Base-by-base conservation (phyloP, 257 asterid species). In the Dorcoceras hygrometricum region DNA sequence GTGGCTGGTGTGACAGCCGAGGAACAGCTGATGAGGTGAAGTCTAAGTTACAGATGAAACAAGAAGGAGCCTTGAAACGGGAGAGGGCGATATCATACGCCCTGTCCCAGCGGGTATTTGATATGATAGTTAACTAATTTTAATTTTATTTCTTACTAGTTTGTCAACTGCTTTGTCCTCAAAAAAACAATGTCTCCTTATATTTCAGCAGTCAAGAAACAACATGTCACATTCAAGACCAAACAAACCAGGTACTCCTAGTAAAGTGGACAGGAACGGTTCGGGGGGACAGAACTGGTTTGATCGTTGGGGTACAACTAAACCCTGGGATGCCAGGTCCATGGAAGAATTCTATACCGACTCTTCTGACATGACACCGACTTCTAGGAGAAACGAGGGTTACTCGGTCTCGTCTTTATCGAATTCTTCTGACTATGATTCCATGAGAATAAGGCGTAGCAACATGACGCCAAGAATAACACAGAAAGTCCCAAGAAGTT, bases 1-100 rank as follows among this genome's bases (percentile, higher is more conserved):
- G 80, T 63, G 95, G 91, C 14, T 94, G 99, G 99, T 94, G 99
- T 24, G 84, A 83, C 68, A 81, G 89, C 28, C 86, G 78, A 9
- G 96, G 98, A 23, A 82, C 98, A 1, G 83, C 81, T 2, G 84
- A 81, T 1, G 89, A 90, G 62, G 87, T 88, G 54, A 84, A 82
- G 74, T 77, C 91, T 2, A 94, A 87, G 90, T 57, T 90, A 20
- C 90, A 85, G 72, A 81, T 84, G 92, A 90, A 78, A 84, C 90
- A 88, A 73, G 87, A 84, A 69, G 99, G 99, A 58, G 98, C 92
- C 55, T 63, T 82, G 53, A 88, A 86, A 75, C 87, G 98, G 80
- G 98, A 90, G 73, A 85, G 98, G 56, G 99, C 91, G 9, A 75
- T 80, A 66, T 83, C 87, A 24, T 94, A 90, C 75, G 89, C 89